Evolutionary conservation across 139 green algal genomes (phyloP), one percentile per base, ranked within the genome.

Genomic region (Ulvella scutata): DNA sequence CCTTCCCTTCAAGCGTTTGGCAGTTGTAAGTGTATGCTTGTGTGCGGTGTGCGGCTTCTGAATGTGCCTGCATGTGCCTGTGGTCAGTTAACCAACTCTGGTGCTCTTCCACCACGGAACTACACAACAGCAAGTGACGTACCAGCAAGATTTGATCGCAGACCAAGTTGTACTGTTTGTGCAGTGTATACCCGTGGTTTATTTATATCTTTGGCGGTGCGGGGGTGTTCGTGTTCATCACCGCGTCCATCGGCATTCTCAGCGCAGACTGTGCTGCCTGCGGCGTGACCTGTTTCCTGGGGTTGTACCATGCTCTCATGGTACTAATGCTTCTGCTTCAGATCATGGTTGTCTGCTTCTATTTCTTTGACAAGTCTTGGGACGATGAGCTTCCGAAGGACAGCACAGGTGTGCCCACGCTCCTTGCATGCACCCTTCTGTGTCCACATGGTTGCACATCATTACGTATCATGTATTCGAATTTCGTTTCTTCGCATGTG

Each of bases 321-420:
- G 51, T 67, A 23, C 51, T 67, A 13, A n/a, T 67, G 51, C 51
- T 67, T 9, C 51, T 67, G 51, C 51, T 67, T n/a, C 51, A 67
- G 33, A 67, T 67, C 33, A 31, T n/a, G 6, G n/a, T 67, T 67
- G 51, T 67, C 4, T 67, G 51, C 17, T 67, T 67, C 51, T 67
- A 67, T 26, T 67, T 67, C 17, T 67, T 67, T 67, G 51, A 67
- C 51, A 67, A 67, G 20, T 67, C 51, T 67, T 67, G 51, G 51
- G 51, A 67, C n/a, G 13, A 67, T 67, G 51, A 67, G 4, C 17
- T 67, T 9, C 51, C 51, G 31, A n/a, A n/a, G 33, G 51, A 67
- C 20, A 29, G n/a, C 10, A 67, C 51, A 67, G 51, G 51, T 67
- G 51, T 67, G 51, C 51, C 13, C n/a, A 10, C 20, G 51, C 51